These are phyloP conservation scores for Dipteronia sinensis DNA, from an alignment of 345 rosid genomes.

Conservation along the genomic window DNA sequence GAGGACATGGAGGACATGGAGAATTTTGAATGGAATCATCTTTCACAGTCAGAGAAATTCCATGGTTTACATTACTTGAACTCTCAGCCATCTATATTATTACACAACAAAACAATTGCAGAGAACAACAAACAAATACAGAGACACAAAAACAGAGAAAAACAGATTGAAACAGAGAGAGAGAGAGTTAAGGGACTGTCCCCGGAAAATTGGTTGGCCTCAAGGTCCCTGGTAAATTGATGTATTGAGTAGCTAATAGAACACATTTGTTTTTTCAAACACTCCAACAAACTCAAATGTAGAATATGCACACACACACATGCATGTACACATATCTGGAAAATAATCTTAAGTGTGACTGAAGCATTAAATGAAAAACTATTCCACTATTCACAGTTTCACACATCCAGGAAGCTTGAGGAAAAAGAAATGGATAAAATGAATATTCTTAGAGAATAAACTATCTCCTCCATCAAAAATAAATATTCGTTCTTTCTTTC, in stretches of 20 bases:
- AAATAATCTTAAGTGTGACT: neutral
- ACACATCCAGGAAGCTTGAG: neutral
- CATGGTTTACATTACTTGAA: constrained; percentile 35
- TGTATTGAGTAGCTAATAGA: neutral
- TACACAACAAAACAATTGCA: neutral
- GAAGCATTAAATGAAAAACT: neutral
- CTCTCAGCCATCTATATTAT: constrained; percentile 54
- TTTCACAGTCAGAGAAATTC: constrained; percentile 54
- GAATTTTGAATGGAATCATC: constrained; percentile 30
- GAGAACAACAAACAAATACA: neutral
- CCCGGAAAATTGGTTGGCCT: constrained; percentile 64
- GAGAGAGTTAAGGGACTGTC: constrained; percentile 14
- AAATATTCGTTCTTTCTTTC: neutral
- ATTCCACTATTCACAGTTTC: neutral
- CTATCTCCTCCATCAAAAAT: neutral
- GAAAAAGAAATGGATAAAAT: neutral
- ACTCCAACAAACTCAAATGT: neutral
- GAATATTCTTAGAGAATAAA: no score
- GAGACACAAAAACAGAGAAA: neutral
- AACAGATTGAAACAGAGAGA: no score
- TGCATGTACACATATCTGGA: neutral
- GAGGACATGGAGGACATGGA: constrained; percentile 14
- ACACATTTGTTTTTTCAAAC: constrained; percentile 3
- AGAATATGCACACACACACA: neutral
- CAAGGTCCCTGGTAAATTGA: constrained; percentile 50